Base-by-base conservation (phyloP, 1,284 basidiomycete species). In the Pseudozyma tsukubaensis region DNA sequence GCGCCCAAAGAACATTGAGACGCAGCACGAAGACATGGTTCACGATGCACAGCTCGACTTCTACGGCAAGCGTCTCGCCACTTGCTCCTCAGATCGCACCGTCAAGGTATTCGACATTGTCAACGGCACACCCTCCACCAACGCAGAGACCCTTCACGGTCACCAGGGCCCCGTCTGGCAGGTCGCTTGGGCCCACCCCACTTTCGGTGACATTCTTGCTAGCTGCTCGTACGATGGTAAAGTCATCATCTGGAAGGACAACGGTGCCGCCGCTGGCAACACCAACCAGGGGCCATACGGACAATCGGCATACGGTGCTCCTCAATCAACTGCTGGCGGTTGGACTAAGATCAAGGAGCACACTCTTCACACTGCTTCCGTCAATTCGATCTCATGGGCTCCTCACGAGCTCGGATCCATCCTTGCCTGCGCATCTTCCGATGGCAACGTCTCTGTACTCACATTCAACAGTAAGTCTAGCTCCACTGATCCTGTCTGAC, bases 111-210 rank as follows among this genome's bases (percentile, higher is more conserved):
- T 99, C 84, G 94, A 97, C 79, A 91, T 98, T 29, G 90, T 95
- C 54, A 92, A 96, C 64, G 94, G 93, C 32, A 92, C 91, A 88
- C 90, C 85, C 86, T 86, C 85, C 86, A 79, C 88, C 79, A 67
- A 92, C 89, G 67, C 66, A 42, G 75, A 73, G 56, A 80, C 80
- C 14, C 72, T 82, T 9, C 58, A 72, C 13, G 81, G 78, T 45
- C 97, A 98, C 86, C 94, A 94, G 13, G 94, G 95, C 16, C 96
- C 96, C 4, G 94, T 99, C 39, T 98, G 96, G 95, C 94, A 97
- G 85, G 91, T 99, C 50, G 90, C 94, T n/a, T 99, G 96, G 97
- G 96, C 93, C 8, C 95, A 99, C 82, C 96, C 97, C 95, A 83
- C 82, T 13, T 83, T 94, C 78, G 96, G 96, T 1, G 91, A 93